Evolutionary conservation across 2,329 filamentous ascomycete species (phyloP).

Genomic region (Xylaria sp.): DNA sequence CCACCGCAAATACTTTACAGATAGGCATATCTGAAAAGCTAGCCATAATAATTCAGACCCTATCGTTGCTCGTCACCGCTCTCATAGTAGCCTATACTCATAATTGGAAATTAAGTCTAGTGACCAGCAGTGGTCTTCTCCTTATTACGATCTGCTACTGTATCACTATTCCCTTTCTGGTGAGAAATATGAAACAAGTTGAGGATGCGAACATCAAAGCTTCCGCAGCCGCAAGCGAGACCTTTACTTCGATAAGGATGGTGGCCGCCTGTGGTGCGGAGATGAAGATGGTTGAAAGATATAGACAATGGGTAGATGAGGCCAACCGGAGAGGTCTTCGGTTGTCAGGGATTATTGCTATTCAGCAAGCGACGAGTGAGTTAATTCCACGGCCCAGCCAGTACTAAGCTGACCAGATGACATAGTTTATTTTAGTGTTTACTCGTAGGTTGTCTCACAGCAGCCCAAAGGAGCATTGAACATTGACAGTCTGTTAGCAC

Average conservation of each 20-base stretch:
- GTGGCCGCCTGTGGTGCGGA: slow-evolving; percentile 67
- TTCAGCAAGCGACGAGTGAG: slow-evolving; percentile 42
- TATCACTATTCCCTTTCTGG: slow-evolving; percentile 59
- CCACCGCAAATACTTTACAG: slow-evolving; percentile 66
- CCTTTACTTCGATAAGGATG: slow-evolving; percentile 64
- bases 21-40: slow-evolving; percentile 68
- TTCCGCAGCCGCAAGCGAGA: slow-evolving; percentile 64
- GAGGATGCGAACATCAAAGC: slow-evolving; percentile 62
- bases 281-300: slow-evolving; percentile 57
- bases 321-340: slow-evolving; percentile 46
- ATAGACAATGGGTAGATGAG: slow-evolving; percentile 59
- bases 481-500: slow-evolving; percentile 34
- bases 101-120: slow-evolving; percentile 64
- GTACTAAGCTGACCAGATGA: slow-evolving; percentile 21
- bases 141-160: slow-evolving; percentile 59
- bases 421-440: slow-evolving; percentile 42
- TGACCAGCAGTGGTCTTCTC: slow-evolving; percentile 62
- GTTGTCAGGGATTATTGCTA: slow-evolving; percentile 37
- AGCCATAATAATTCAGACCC: slow-evolving; percentile 61
- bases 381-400: neutral
- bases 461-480: neutral
- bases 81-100: slow-evolving; percentile 62
- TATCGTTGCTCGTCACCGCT: slow-evolving; percentile 56
- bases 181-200: slow-evolving; percentile 56
- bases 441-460: slow-evolving; percentile 30